Base-by-base conservation (phyloP, 306 rosid genomes). In the Psophocarpus tetragonolobus region DNA sequence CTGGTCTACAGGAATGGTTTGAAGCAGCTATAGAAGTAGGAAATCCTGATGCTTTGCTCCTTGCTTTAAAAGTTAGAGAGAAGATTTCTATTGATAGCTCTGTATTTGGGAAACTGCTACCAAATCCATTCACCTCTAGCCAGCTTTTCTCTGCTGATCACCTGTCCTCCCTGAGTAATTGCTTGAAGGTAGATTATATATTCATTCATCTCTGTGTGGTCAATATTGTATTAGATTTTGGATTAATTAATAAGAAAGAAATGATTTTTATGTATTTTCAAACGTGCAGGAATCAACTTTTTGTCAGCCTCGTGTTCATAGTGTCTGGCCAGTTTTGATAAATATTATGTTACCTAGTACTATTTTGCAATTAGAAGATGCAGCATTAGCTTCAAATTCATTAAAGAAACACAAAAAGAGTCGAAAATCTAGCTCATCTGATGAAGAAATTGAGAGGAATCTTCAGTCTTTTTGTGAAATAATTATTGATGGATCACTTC, bases 221-320 rank as follows among this genome's bases (percentile, higher is more conserved):
- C 54, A 23, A 23, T 33, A 20, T 71, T 60, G 33, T 57, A 80
- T 20, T 61, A 15, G 42, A 70, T 60, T 21, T 20, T 61, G 17
- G 42, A 70, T 60, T 21, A 51, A 68, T 45, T 50, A 45, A 73
- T 21, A 29, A 29, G 38, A 75, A 53, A 39, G 27, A 64, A 60
- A 21, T 44, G 50, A 7, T 58, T 29, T 50, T 81, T 73, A 35
- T 39, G 3, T 26, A 76, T 72, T 68, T 80, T 73, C 68, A 26
- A 78, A 73, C 76, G 32, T 85, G 76, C 98, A 95, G 99, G 99
- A 95, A 80, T 90, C 99, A 13, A 91, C 96, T 67, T 95, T 92
- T 75, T 91, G 99, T 86, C 99, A 91, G 85, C 99, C 97, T 77
- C 91, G 96, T 71, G 87, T 91, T 82, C 99, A 95, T 66, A 78